Evolutionary conservation across 2,329 filamentous ascomycete genomes (phyloP), one percentile per base, ranked within the genome.

Genomic region (Sporothrix inflata): DNA sequence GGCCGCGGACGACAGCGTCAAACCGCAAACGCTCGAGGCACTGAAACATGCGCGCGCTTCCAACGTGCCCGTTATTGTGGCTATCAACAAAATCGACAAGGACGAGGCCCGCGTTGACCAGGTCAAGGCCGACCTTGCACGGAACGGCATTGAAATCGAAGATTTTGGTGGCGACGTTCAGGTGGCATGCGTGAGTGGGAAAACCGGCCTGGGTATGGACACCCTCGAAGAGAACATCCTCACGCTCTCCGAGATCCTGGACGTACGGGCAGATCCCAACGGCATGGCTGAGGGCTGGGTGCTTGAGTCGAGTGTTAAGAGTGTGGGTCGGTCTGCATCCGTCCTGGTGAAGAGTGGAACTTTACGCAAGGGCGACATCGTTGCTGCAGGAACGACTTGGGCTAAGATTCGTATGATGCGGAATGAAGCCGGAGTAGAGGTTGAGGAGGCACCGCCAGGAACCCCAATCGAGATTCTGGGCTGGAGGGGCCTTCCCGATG

Each of bases 31-130:
- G 0, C 85, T 98, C 1, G 96, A 99, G 83, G 96, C 96, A 6
- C 90, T 99, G 79, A 98, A 97, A 81, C 96, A 99, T 79, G 95
- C 96, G 8, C 92, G 91, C 72, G 86, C 88, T 40, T 93, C 96
- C 68, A 91, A 92, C 74, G 96, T 98, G 0, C 95, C 96, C 5
- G 95, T 99, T 67, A 97, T 99, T 73, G 96, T 99, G 68, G 97
- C 97, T 19, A 95, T 98, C 82, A 99, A 96, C 85, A 99, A 99
- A 82, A 89, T 97, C 69, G 96, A 99, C 83, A 97, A 96, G 82
- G 89, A 92, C 73, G 91, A 93, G 73, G 91, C 92, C 5, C 89
- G 94, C 69, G 83, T 94, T 12, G 92, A 98, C 55, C 88, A 89
- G 65, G 94, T 98, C 74, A 98, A 98, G 83, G 86, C 91, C 71